Evolutionary conservation across 805 yeast genomes (phyloP).

Genomic region (Zygotorulaspora sp.): DNA sequence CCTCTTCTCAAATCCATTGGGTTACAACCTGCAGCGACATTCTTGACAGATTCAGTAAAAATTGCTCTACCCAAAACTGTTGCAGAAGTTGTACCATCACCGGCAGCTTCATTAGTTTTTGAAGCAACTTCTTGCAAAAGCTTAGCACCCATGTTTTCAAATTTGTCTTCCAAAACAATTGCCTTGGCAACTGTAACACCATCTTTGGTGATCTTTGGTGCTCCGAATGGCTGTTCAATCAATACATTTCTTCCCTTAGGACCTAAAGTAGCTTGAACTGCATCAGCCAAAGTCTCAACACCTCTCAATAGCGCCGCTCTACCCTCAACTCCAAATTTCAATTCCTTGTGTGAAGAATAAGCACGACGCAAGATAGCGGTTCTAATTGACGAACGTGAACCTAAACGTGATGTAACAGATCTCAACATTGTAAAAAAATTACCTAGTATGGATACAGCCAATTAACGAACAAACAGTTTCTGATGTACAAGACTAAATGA

Average conservation of each 20-base stretch:
- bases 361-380: constrained; percentile 26
- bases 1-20: constrained; percentile 98
- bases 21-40: constrained; percentile 98
- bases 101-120: constrained; percentile 95
- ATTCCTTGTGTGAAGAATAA: constrained; percentile 71
- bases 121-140: constrained; percentile 94
- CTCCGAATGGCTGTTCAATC: constrained; percentile 93
- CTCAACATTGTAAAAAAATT: too few relatives aligned
- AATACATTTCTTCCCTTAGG: constrained; percentile 97
- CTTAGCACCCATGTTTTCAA: constrained; percentile 95
- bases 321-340: constrained; percentile 95
- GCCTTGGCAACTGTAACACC: constrained; percentile 97
- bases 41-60: constrained; percentile 90
- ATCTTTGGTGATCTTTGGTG: constrained; percentile 98
- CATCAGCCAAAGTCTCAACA: constrained; percentile 91
- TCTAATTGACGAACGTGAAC: constrained; percentile 17
- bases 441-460: too few relatives aligned
- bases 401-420: constrained; percentile 16
- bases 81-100: constrained; percentile 98
- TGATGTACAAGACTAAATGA: too few relatives aligned
- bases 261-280: constrained; percentile 93
- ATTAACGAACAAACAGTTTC: too few relatives aligned
- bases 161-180: constrained; percentile 76
- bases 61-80: constrained; percentile 94
- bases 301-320: constrained; percentile 92